Evolutionary conservation across 306 rosid species (phyloP).

Genomic region (Elaeagnus macrophylla): DNA sequence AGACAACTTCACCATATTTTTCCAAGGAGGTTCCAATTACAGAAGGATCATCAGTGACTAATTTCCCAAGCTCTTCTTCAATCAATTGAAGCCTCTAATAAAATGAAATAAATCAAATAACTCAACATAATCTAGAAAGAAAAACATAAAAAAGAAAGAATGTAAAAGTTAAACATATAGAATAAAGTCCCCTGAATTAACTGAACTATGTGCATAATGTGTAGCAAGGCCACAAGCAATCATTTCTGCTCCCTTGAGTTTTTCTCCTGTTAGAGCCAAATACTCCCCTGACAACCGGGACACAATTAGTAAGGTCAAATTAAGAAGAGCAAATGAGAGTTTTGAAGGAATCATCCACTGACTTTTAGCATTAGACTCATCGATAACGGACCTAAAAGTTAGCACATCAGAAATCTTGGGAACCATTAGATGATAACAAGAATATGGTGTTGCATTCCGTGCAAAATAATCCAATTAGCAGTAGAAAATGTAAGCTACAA

Average conservation of each 20-base stretch:
- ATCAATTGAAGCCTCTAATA: slow-evolving; percentile 63
- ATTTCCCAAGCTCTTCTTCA: slow-evolving; percentile 66
- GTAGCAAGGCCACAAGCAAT: slow-evolving; percentile 83
- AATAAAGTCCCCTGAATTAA: slow-evolving; percentile 35
- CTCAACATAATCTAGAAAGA: slow-evolving; percentile 7
- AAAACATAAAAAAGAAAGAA: not conserved
- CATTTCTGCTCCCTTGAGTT: slow-evolving; percentile 77
- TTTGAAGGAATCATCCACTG: not conserved
- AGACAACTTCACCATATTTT: slow-evolving; percentile 58
- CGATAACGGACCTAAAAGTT: not conserved
- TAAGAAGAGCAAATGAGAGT: not conserved
- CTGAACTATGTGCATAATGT: slow-evolving; percentile 59
- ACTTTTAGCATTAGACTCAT: not conserved
- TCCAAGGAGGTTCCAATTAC: slow-evolving; percentile 68
- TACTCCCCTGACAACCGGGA: slow-evolving; percentile 62
- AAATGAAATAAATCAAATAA: slow-evolving; percentile 16
- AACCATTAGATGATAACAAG: not conserved
- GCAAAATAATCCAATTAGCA: not conserved
- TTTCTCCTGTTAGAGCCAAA: slow-evolving; percentile 81
- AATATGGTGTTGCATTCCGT: not conserved
- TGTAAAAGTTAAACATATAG: not conserved
- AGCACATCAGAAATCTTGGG: not conserved
- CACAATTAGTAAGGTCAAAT: slow-evolving; percentile 12
- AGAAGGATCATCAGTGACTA: slow-evolving; percentile 87
- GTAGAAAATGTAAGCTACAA: too few species aligned